Evolutionary conservation across 2,329 filamentous ascomycete species (phyloP).

Genomic region (Helotiales sp.): DNA sequence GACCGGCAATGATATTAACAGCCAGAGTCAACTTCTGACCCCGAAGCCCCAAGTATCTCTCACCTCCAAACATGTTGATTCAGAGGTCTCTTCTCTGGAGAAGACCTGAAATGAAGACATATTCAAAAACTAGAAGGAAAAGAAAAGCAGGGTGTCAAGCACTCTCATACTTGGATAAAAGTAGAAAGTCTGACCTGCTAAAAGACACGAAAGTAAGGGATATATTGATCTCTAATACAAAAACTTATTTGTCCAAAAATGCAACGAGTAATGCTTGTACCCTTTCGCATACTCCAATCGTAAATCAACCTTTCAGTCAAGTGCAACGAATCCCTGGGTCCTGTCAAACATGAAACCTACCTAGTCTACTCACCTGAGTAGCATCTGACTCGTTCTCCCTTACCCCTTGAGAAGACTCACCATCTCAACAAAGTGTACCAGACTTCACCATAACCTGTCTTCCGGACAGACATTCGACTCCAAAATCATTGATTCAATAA

Average conservation of each 20-base stretch:
- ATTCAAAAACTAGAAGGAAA: background rate
- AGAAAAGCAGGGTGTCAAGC: background rate
- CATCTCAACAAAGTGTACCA: no score
- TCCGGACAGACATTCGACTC: background rate
- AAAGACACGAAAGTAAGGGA: background rate
- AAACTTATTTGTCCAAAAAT: background rate
- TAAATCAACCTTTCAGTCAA: constrained; percentile 12
- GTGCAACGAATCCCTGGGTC: background rate
- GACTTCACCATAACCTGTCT: background rate
- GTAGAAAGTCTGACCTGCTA: background rate
- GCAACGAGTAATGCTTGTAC: constrained; percentile 7
- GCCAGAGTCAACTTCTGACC: constrained; percentile 70
- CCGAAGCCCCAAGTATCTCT: constrained; percentile 65
- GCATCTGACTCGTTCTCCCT: no score
- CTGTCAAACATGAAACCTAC: background rate
- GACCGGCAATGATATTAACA: constrained; percentile 72
- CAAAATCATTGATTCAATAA: no score
- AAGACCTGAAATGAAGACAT: background rate
- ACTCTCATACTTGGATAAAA: background rate
- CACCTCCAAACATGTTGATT: constrained; percentile 19
- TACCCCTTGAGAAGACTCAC: no score
- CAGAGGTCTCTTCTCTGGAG: background rate
- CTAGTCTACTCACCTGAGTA: no score
- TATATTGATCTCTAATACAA: constrained; percentile 6
- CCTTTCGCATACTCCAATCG: constrained; percentile 10